Evolutionary conservation across 805 yeast species (phyloP), one percentile per base, ranked within the genome.

Genomic region (Teunomyces tritomae): DNA sequence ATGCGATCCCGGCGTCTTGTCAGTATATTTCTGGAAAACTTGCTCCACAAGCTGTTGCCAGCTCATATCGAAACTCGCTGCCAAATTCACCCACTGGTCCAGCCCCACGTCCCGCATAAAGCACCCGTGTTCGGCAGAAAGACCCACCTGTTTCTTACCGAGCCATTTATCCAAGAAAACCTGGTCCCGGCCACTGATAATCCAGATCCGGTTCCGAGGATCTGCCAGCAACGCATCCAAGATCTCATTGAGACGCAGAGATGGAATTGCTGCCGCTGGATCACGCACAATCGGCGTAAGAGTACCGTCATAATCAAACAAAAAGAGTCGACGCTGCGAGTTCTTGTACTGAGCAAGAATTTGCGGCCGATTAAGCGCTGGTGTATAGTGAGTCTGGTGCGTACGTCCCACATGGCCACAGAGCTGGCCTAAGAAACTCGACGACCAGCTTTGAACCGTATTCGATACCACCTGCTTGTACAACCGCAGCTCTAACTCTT

Each of bases 231-330:
- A 73, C 28, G 74, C 70, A 26, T 78, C 73, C 49, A 94, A 66
- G 9, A 86, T 80, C 7, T 73, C 66, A 46, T 80, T 74, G 39
- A 94, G 73, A 55, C 85, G 77, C 3, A 84, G 83, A 0, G 96
- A 83, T 2, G 99, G 99, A 36, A 94, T 87, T 0, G 99, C 99
- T 0, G 98, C 97, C n/a, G 92, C 89, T 1, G 99, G 99, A 57
- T 94, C 98, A 34, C 83, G 79, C 3, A 94, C 99, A 61, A 94
- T 94, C 10, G 98, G 98, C 0, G 99, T 89, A 56, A 94, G 74
- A 1, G 99, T 94, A 27, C 99, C 99, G 64, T 94, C 99, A 64
- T 94, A 94, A 68, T 94, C 99, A 68, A 94, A 91, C 57, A 94
- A 66, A 57, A 94, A 89, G 49, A 94, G 68, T 52, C 98, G 78